Base-by-base conservation (phyloP, 2,329 filamentous ascomycete genomes). In the Botrytis hyacinthi region DNA sequence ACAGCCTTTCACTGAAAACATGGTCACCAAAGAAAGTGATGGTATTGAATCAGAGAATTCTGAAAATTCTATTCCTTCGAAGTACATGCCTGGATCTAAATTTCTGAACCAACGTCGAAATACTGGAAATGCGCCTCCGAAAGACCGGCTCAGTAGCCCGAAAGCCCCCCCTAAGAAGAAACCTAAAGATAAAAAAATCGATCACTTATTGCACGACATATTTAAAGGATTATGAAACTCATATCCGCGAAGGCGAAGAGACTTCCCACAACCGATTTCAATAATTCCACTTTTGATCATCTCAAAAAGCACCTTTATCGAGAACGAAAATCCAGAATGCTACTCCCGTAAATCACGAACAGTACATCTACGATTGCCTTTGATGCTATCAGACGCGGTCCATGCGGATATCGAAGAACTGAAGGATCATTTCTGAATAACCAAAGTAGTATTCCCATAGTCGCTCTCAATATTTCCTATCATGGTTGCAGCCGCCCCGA, bases 61-160 rank as follows among this genome's bases (percentile, higher is more conserved):
- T 1, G 22, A 9, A 22, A 22, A 60, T 35, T 16, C 20, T 7
- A 12, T 22, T 12, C 32, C 57, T 32, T 60, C 20, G 9, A 35
- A 1, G 3, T 16, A 4, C 14, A 4, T 7, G 22, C 22, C 35
- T 9, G 1, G 3, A n/a, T n/a, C 35, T 10, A 40, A 26, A n/a
- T 4, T 18, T 42, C 4, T 8, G 26, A 62, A 42, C 26, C 9
- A 14, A 18, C 22, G 16, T 40, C 60, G 6, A 40, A 9, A n/a
- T n/a, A n/a, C 2, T n/a, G 14, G n/a, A 57, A 57, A 29, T 18
- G n/a, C n/a, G 51, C n/a, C n/a, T 57, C n/a, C n/a, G 12, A 18
- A 57, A 29, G 3, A 57, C 3, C n/a, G 0, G 14, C n/a, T 9
- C n/a, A 1, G n/a, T 9, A 57, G n/a, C 51, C 29, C 51, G n/a